Base-by-base conservation (phyloP, 768 basidiomycete genomes). In the Lentinula raphanica region DNA sequence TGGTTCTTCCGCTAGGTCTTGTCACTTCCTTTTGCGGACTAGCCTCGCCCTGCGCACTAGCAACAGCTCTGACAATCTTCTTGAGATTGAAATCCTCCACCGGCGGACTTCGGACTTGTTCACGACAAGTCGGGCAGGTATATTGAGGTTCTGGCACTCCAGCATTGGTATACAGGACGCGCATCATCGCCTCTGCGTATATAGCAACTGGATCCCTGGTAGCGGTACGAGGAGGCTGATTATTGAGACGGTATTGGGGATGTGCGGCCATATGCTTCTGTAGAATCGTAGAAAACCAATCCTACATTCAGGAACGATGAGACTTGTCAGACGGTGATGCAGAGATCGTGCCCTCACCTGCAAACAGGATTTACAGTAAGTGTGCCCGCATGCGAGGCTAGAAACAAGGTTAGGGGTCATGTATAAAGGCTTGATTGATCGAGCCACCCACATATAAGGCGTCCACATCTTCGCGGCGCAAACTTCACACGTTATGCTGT, bases 361-460 rank as follows among this genome's bases (percentile, higher is more conserved):
- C 7, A 90, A 73, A 62, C 88, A 90, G 5, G 67, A 67, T 60
- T 79, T 71, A 65, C 88, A 91, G 65, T 85, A 89, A 0, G 82
- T 80, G 68, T 91, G 88, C 2, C 88, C 88, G 56, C 88, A 91
- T 39, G 76, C 77, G 5, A 90, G 74, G 5, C 88, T 90, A 63
- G 8, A 35, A 56, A 19, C 46, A 19, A 59, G 11, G 1, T 56
- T 32, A 46, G 28, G 54, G 27, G 25, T 36, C 21, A 46, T 17
- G 8, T 31, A 54, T 40, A 56, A 62, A 54, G 32, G 51, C 0
- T 25, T 58, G 12, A 45, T 31, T 39, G 44, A 19, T 35, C 23
- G 11, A 27, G 35, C 27, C 7, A 73, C 86, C 40, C 63, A 89
- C 88, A 79, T 75, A 63, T 81, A 86, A 0, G 88, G 88, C 7